These are phyloP conservation scores for Sonneratia caseolaris DNA, from an alignment of 345 rosid species.

Conservation along the genomic window DNA sequence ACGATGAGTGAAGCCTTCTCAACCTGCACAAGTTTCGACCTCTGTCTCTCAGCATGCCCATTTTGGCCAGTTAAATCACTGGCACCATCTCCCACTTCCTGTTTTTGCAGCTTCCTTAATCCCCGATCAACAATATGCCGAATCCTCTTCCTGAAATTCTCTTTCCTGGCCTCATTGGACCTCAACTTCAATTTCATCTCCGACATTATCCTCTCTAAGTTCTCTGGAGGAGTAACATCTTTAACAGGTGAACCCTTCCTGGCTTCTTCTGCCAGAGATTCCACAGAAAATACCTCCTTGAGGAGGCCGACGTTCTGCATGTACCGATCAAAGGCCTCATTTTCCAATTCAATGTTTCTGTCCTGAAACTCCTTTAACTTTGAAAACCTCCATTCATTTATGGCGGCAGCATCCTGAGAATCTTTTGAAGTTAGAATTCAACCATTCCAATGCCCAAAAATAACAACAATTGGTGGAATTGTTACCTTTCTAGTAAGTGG, in stretches of 20 bases:
- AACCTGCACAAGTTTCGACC: constrained; percentile 12
- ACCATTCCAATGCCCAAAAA: neutral
- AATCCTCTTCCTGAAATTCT: constrained; percentile 45
- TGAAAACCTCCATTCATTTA: constrained; percentile 89
- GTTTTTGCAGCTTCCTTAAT: constrained; percentile 41
- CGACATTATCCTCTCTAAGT: constrained; percentile 16
- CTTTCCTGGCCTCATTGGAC: constrained; percentile 38
- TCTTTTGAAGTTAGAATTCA: neutral
- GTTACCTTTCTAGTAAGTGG: constrained; percentile 70
- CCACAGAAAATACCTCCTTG: constrained; percentile 58
- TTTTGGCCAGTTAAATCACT: constrained; percentile 20
- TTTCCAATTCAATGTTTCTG: constrained; percentile 63
- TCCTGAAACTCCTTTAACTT: constrained; percentile 72
- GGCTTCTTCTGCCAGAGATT: constrained; percentile 32
- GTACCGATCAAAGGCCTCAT: constrained; percentile 77
- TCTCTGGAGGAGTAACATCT: constrained; percentile 16
- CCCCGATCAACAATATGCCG: constrained; percentile 48
- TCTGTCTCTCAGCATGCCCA: constrained; percentile 22
- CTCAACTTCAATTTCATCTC: constrained; percentile 44
- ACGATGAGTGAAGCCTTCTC: constrained; percentile 42
- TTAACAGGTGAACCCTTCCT: constrained; percentile 12
- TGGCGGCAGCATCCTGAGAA: constrained; percentile 71
- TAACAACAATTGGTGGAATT: constrained; percentile 5
- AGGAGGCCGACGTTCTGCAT: constrained; percentile 60
- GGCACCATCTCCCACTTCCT: constrained; percentile 13